Percentiles rank a stretch among this genome's conserved stretches.
Evolutionary conservation across 805 yeast species (phyloP).

Genomic region (Lachancea thermotolerans): DNA sequence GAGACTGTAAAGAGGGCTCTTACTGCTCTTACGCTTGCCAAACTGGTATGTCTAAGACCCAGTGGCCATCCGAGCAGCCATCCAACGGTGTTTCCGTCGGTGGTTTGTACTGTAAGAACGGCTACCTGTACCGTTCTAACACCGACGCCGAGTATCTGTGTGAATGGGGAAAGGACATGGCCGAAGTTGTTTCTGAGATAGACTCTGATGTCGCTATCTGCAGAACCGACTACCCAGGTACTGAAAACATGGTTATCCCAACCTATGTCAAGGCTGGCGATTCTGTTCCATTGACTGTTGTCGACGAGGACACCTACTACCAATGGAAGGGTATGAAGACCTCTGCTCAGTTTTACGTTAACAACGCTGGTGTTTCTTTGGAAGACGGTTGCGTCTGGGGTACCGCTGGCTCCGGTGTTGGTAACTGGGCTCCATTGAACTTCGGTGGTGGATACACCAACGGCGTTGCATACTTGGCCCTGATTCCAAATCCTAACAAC

Average conservation of each 20-base stretch:
- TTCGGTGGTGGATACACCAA: conserved; percentile 67
- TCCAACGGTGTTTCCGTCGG: conserved; percentile 64
- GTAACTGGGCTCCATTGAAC: conserved; percentile 77
- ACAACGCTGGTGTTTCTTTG: conserved; percentile 66
- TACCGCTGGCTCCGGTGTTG: conserved; percentile 47
- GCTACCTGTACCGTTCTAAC: conserved; percentile 58
- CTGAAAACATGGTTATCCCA: conserved; percentile 74
- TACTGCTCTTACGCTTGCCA: conserved; percentile 76
- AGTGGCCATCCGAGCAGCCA: conserved; percentile 68
- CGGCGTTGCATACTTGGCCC: conserved; percentile 58
- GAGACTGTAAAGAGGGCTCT: conserved; percentile 56
- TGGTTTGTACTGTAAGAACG: conserved; percentile 58
- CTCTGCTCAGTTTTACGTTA: conserved; percentile 69
- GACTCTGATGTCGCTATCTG: conserved; percentile 54
- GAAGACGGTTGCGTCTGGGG: conserved; percentile 75
- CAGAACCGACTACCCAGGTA: conserved; percentile 78
- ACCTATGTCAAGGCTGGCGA: conserved; percentile 49
- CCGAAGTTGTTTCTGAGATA: conserved; percentile 47
- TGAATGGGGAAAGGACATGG: conserved; percentile 55
- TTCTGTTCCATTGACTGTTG: conserved; percentile 47
- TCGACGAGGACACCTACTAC: conserved; percentile 53
- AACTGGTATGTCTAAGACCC: conserved; percentile 76
- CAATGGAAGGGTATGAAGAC: conserved; percentile 57
- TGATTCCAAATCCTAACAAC: conserved; percentile 78
- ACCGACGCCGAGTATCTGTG: conserved; percentile 46